Percentiles rank a stretch among this genome's conserved stretches.
These are phyloP conservation scores for Phaeophleospora eucalypticola DNA, from an alignment of 2,329 filamentous ascomycete genomes.

Conservation along the genomic window DNA sequence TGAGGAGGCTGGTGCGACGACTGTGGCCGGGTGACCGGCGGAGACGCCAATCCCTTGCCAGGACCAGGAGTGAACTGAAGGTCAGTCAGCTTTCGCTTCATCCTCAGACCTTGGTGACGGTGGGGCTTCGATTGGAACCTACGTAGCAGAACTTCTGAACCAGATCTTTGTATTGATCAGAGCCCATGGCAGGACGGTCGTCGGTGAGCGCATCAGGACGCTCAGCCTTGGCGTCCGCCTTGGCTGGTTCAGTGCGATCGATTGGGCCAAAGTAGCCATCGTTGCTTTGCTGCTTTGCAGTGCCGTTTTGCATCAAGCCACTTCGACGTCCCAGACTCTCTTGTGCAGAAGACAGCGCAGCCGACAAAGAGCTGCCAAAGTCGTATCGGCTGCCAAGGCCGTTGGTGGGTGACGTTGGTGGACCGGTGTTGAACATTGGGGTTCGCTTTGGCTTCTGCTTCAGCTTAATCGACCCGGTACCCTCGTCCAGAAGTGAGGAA, in stretches of 20 bases:
- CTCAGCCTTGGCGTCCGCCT: conserved; percentile 25
- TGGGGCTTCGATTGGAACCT: conserved; percentile 57
- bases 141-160: conserved; percentile 99
- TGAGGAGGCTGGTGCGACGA: conserved; percentile 1
- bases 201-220: conserved; percentile 54
- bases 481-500: conserved; percentile 52
- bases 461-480: conserved; percentile 57
- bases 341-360: conserved; percentile 73
- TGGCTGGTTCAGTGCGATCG: conserved; percentile 29
- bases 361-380: conserved; percentile 85
- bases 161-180: conserved; percentile 90
- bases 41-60: conserved; percentile 25
- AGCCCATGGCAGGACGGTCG: conserved; percentile 69
- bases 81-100: conserved; percentile 28
- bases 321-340: conserved; percentile 57
- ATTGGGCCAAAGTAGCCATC: conserved; percentile 38
- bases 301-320: conserved; percentile 37
- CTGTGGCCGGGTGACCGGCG: conserved; percentile 8
- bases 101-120: conserved; percentile 25
- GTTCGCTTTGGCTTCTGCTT: conserved; percentile 62
- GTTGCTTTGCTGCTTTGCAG: conserved; percentile 37
- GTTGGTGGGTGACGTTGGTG: conserved; percentile 57
- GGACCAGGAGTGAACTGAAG: conserved; percentile 34
- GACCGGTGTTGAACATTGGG: conserved; percentile 54
- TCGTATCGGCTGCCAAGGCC: conserved; percentile 80